phyloP scores from a whole-genome alignment of 768 basidiomycete genomes.

The Suillus sp. region DNA sequence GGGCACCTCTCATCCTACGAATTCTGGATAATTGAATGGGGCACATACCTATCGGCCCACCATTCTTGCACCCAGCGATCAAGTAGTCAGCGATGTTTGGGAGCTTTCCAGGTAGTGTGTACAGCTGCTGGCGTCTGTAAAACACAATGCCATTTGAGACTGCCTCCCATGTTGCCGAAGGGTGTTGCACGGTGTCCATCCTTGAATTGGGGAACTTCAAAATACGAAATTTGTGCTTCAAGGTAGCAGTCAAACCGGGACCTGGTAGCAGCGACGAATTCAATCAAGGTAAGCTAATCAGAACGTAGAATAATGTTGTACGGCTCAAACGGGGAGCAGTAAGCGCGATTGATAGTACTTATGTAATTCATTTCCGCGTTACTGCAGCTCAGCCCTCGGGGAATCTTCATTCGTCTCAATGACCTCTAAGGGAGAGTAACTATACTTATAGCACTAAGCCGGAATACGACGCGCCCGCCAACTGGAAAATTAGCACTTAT shows the following conservation, averaged over 20 bases:
- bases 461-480: neutral
- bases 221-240: slow-evolving; percentile 1
- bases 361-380: too few relatives aligned
- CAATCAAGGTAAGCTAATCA: neutral
- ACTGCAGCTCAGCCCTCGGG: too few relatives aligned
- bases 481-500: neutral
- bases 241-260: neutral
- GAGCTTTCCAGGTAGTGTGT: slow-evolving; percentile 77
- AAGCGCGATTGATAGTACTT: neutral
- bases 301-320: slow-evolving; percentile 11
- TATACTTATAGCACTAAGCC: neutral
- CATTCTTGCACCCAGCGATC: slow-evolving; percentile 79
- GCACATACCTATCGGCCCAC: slow-evolving; percentile 82
- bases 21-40: slow-evolving; percentile 11
- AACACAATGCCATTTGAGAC: slow-evolving; percentile 88
- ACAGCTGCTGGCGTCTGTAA: slow-evolving; percentile 83
- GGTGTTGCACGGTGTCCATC: slow-evolving; percentile 59
- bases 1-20: neutral
- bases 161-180: slow-evolving; percentile 85
- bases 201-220: neutral
- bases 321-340: neutral
- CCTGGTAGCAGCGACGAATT: neutral
- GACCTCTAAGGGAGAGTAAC: neutral
- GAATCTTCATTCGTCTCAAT: neutral
- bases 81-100: slow-evolving; percentile 79